Percentiles rank a stretch among this genome's conserved stretches.
phyloP scores from a whole-genome alignment of 495 filamentous ascomycete genomes.

The Lepidopterella palustris region DNA sequence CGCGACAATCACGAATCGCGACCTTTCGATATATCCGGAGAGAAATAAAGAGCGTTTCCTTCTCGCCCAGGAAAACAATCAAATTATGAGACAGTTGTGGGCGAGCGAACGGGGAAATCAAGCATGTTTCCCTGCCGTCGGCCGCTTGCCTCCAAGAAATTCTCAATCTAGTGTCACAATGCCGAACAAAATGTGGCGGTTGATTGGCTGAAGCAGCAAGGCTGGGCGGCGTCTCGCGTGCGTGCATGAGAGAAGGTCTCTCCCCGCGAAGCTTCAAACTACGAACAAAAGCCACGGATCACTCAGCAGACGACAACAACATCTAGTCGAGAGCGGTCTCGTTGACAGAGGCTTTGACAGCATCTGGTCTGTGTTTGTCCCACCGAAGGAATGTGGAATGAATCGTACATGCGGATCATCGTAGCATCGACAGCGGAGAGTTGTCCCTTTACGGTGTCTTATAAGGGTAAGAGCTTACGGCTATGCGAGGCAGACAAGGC shows the following conservation, averaged over 20 bases:
- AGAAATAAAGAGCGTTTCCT: neutral
- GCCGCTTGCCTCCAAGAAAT: no score
- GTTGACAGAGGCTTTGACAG: neutral
- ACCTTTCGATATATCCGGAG: neutral
- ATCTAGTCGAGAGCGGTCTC: neutral
- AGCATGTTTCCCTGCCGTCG: neutral
- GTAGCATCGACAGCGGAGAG: no score
- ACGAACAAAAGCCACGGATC: neutral
- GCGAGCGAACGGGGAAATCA: neutral
- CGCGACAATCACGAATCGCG: neutral
- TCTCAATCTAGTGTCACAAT: neutral
- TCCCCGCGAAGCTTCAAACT: neutral
- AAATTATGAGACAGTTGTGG: no score
- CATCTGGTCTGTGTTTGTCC: neutral
- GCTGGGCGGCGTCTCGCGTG: neutral
- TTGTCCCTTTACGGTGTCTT: no score
- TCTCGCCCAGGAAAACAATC: no score
- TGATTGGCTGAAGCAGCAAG: neutral
- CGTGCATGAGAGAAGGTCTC: neutral
- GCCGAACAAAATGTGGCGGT: neutral
- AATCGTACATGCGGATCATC: no score
- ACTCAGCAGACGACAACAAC: no score
- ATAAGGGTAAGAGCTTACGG: no score
- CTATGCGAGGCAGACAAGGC: no score
- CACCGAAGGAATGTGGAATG: no score